Evolutionary conservation across 2,329 filamentous ascomycete genomes (phyloP), one percentile per base, ranked within the genome.

Genomic region (Fusarium begoniae): DNA sequence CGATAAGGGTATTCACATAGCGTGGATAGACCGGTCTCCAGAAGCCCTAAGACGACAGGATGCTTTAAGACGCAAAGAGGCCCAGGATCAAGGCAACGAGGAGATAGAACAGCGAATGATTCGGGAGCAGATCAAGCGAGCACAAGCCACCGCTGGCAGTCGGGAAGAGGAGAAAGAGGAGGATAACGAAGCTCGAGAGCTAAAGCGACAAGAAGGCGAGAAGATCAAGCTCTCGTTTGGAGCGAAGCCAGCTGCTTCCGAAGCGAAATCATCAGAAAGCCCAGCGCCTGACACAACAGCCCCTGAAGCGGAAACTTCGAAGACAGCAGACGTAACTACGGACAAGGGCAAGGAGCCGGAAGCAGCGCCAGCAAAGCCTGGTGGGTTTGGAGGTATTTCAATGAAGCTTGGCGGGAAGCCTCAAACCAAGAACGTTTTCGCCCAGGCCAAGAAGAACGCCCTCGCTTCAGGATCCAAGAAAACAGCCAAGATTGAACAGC

Each of bases 21-120:
- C 92, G 4, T 99, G 95, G 94, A 92, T 98, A 66, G 96, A 99
- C 79, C 94, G 96, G 77, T 95, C 92, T 41, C 94, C 95, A 0
- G 96, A 98, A 63, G 94, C 95, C 3, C 84, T 98, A 73, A 87
- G 90, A 76, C 86, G 95, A 57, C 90, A 94, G 71, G 96, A 98
- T 74, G 94, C 94, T 32, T 87, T 98, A 55, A 86, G 92, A 75
- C 91, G 92, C 80, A 96, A 94, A 82, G 95, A 98, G 81, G 89
- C 93, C 63, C 91, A 95, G 82, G 95, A 98, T 78, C 94, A 93
- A 76, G 94, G 95, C 5, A 95, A 98, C 76, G 96, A 98, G 81
- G 94, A 97, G 83, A 84, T 94, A 55, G 95, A 98, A 83, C 92
- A 96, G 82, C 90, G 89, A 79, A 87, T 95, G 85, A 91, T 99